A percentile compares a stretch with the other conserved stretches of the same genome.
Evolutionary conservation across 495 filamentous ascomycete genomes (phyloP).

Genomic region (Penicillium subrubescens): DNA sequence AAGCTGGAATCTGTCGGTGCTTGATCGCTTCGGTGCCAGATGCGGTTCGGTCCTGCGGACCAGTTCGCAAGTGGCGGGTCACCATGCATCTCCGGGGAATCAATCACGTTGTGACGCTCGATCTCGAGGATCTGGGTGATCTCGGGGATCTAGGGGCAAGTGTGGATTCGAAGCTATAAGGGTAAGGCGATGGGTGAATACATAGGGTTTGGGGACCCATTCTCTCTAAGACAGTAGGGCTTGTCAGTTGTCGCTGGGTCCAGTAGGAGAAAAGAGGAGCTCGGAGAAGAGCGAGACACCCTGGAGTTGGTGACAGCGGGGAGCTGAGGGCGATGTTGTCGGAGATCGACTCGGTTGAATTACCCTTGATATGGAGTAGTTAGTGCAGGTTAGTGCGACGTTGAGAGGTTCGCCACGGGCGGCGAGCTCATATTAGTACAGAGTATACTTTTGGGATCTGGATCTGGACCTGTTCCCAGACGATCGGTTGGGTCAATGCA

Average conservation of each 20-base stretch:
- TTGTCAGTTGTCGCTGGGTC: neutral
- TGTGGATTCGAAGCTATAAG: neutral
- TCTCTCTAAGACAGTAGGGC: neutral
- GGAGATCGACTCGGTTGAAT: conserved; percentile 12
- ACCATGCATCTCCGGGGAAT: conserved; percentile 37
- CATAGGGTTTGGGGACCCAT: neutral
- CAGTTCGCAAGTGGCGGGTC: conserved; percentile 46
- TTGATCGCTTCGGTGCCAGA: conserved; percentile 23
- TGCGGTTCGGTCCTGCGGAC: conserved; percentile 20
- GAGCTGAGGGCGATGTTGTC: conserved; percentile 13
- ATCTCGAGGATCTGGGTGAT: neutral
- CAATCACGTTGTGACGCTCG: conserved; percentile 34
- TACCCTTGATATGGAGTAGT: neutral
- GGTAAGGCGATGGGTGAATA: neutral
- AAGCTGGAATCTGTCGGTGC: conserved; percentile 1
- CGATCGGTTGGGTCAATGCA: conserved; percentile 23
- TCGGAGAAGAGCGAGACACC: neutral
- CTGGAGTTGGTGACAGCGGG: neutral
- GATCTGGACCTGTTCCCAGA: conserved; percentile 13
- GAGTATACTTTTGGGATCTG: conserved; percentile 3
- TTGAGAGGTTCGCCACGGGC: conserved; percentile 12
- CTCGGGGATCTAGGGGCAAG: conserved; percentile 16
- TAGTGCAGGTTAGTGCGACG: conserved; percentile 13
- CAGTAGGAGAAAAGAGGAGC: neutral
- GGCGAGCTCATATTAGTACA: neutral